A percentile compares a stretch with the other conserved stretches of the same genome.
phyloP scores from a whole-genome alignment of 352 stramenopile genomes.

The Pythium sp. region DNA sequence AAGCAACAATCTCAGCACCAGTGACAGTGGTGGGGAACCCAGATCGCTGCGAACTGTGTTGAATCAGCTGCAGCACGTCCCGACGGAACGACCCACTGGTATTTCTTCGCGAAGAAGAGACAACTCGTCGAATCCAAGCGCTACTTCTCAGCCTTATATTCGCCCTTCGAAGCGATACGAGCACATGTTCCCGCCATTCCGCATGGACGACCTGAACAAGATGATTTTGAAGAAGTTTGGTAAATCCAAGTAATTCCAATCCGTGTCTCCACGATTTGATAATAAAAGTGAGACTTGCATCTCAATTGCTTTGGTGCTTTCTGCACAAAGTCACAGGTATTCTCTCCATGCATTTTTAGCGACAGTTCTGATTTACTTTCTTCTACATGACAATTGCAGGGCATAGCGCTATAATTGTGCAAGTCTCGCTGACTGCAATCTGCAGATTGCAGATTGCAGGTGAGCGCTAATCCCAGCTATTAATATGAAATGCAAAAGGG shows the following conservation, averaged over 20 bases:
- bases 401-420: not conserved
- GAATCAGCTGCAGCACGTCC: not conserved
- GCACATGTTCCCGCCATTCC: slow-evolving; percentile 37
- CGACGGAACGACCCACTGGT: not conserved
- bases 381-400: not conserved
- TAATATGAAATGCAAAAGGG: not conserved
- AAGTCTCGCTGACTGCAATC: not conserved
- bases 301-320: not conserved
- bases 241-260: slow-evolving; percentile 5
- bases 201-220: slow-evolving; percentile 36
- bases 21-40: not conserved
- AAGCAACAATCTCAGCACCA: not conserved
- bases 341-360: too few relatives aligned
- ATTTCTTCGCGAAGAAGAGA: not conserved
- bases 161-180: slow-evolving; percentile 44
- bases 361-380: not conserved
- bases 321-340: not conserved
- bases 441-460: not conserved
- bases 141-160: not conserved
- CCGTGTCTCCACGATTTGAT: not conserved
- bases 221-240: slow-evolving; percentile 28
- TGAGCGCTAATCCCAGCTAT: not conserved
- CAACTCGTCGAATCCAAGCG: not conserved
- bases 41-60: not conserved
- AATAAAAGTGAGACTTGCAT: not conserved